A percentile compares a stretch with the other conserved stretches of the same genome.
Conservation (phyloP, 306 rosid species). For the Castanea crenata region DNA sequence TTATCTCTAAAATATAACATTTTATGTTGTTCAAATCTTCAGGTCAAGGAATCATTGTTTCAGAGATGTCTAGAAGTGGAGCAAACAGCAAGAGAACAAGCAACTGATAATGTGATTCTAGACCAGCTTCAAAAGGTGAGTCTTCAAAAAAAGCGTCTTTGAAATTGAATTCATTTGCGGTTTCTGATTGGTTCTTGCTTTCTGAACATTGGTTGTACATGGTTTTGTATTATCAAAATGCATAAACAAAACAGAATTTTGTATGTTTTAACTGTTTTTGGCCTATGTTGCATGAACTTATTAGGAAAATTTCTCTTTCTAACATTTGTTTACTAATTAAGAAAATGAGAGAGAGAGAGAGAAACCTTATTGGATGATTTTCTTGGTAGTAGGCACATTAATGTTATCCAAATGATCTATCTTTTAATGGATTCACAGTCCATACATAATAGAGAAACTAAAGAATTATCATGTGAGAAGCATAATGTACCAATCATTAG, state of each 20-base stretch:
- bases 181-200: neutral
- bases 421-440: slow-evolving; percentile 4
- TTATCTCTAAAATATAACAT: slow-evolving; percentile 13
- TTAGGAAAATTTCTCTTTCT: neutral
- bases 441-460: neutral
- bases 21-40: slow-evolving; percentile 22
- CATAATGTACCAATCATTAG: neutral
- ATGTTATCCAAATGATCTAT: neutral
- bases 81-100: slow-evolving; percentile 91
- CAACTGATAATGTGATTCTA: slow-evolving; percentile 85
- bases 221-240: neutral
- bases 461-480: neutral
- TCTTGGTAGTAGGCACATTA: neutral
- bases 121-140: slow-evolving; percentile 75
- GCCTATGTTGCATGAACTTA: slow-evolving; percentile 10
- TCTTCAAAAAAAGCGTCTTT: slow-evolving; percentile 11
- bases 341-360: neutral
- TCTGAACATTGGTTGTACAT: neutral
- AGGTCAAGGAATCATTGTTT: slow-evolving; percentile 76
- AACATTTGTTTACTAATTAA: neutral
- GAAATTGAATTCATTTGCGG: slow-evolving; percentile 12
- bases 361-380: neutral
- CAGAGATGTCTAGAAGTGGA: slow-evolving; percentile 74
- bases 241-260: too few relatives aligned
- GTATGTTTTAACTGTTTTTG: neutral